Evolutionary conservation across 805 yeast species (phyloP).

Genomic region (Saturnispora serradocipensis): DNA sequence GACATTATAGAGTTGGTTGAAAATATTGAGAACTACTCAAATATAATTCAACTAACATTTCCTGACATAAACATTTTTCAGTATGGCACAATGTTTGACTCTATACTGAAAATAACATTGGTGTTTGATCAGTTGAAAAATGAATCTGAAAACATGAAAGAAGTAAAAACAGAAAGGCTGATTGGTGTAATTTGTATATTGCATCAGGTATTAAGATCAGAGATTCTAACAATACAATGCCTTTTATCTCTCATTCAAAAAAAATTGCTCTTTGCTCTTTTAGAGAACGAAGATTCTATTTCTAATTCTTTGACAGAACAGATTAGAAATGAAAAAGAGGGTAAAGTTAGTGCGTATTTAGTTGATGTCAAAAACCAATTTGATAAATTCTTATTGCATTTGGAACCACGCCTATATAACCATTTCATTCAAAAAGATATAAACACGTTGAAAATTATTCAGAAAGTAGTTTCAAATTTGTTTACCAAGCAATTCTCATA

Average conservation of each 20-base stretch:
- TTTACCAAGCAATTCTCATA: constrained; percentile 38
- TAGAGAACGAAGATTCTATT: constrained; percentile 5
- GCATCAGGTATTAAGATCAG: constrained; percentile 19
- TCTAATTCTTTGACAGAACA: constrained; percentile 10
- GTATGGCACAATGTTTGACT: constrained; percentile 24
- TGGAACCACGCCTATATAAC: constrained; percentile 35
- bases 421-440: constrained; percentile 42
- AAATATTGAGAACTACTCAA: constrained; percentile 19
- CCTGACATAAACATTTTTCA: constrained; percentile 25
- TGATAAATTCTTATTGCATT: constrained; percentile 35
- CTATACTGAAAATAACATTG: constrained; percentile 19
- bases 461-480: constrained; percentile 34
- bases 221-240: constrained; percentile 18
- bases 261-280: constrained; percentile 20
- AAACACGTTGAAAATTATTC: constrained; percentile 34
- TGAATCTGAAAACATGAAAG: constrained; percentile 8
- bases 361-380: constrained; percentile 37
- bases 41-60: constrained; percentile 19
- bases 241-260: constrained; percentile 21
- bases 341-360: constrained; percentile 18
- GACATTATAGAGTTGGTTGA: constrained; percentile 11
- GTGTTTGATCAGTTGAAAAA: constrained; percentile 16
- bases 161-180: constrained; percentile 11
- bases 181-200: constrained; percentile 23
- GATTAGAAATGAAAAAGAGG: constrained; percentile 8